phyloP scores from a whole-genome alignment of 2,329 filamentous ascomycete species.

The Alternaria solani region DNA sequence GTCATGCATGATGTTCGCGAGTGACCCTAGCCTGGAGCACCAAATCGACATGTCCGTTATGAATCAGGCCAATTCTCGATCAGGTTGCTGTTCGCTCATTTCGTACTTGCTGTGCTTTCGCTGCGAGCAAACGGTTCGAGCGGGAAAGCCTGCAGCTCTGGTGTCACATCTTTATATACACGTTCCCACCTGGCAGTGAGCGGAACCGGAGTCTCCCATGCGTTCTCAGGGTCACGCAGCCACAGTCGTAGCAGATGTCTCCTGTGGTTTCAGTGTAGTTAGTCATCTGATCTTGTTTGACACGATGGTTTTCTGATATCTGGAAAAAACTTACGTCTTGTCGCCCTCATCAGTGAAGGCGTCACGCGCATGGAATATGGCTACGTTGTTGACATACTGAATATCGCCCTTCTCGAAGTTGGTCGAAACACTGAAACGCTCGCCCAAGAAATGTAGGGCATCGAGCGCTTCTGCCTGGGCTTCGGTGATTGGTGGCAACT shows the following conservation, averaged over 20 bases:
- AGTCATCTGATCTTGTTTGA: conserved; percentile 33
- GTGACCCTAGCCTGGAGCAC: background rate
- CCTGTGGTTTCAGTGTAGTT: conserved; percentile 42
- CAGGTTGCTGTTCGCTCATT: background rate
- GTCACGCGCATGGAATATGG: conserved; percentile 61
- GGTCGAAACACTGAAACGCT: conserved; percentile 49
- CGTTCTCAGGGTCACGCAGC: conserved; percentile 57
- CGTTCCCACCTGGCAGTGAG: conserved; percentile 58
- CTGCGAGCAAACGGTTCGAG: conserved; percentile 54
- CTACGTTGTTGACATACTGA: conserved; percentile 62
- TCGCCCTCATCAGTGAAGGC: conserved; percentile 48
- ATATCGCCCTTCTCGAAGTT: conserved; percentile 55
- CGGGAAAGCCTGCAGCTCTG: conserved; percentile 64
- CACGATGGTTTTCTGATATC: background rate
- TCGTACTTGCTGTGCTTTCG: conserved; percentile 12
- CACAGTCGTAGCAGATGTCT: conserved; percentile 59
- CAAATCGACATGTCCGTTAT: background rate
- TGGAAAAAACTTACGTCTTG: background rate
- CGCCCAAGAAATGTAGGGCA: conserved; percentile 55
- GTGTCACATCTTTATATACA: conserved; percentile 61
- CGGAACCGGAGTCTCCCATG: conserved; percentile 54
- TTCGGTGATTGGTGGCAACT: conserved; percentile 63
- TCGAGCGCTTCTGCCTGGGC: conserved; percentile 57
- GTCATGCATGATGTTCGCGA: background rate
- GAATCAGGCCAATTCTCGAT: background rate